Conservation (phyloP, 345 rosid species). For the Eucalyptus sp. region DNA sequence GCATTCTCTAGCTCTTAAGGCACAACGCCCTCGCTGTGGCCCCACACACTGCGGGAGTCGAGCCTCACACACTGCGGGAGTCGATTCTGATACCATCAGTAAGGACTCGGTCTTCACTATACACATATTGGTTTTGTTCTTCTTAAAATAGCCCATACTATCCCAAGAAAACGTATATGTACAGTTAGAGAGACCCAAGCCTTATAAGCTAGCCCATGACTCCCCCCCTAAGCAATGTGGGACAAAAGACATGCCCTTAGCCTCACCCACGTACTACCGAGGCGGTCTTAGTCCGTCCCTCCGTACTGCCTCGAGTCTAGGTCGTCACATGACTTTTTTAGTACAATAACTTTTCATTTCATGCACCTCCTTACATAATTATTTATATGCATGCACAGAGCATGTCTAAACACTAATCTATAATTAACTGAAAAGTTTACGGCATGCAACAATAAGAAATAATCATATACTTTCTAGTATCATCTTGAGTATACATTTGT, state of each 20-base stretch:
- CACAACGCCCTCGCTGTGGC: too few species aligned
- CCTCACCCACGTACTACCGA: fast-evolving
- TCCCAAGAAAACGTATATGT: fast-evolving
- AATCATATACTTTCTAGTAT: not conserved
- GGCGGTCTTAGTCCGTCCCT: too few species aligned
- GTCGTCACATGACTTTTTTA: not conserved
- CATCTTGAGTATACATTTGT: not conserved
- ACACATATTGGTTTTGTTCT: too few species aligned
- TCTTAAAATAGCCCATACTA: fast-evolving
- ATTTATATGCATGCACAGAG: not conserved
- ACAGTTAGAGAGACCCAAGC: fast-evolving
- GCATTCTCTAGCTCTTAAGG: too few species aligned
- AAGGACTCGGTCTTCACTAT: fast-evolving
- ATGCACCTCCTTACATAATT: not conserved
- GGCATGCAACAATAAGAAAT: not conserved
- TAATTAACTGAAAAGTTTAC: not conserved
- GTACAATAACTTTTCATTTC: not conserved
- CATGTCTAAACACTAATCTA: not conserved
- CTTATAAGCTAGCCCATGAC: too few species aligned
- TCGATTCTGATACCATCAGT: too few species aligned
- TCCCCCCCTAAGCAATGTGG: too few species aligned
- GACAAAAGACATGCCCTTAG: too few species aligned
- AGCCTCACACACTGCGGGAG: too few species aligned
- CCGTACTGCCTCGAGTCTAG: fast-evolving
- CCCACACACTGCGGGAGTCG: too few species aligned